phyloP scores from a whole-genome alignment of 345 rosid genomes.

The Gossypium stocksii region DNA sequence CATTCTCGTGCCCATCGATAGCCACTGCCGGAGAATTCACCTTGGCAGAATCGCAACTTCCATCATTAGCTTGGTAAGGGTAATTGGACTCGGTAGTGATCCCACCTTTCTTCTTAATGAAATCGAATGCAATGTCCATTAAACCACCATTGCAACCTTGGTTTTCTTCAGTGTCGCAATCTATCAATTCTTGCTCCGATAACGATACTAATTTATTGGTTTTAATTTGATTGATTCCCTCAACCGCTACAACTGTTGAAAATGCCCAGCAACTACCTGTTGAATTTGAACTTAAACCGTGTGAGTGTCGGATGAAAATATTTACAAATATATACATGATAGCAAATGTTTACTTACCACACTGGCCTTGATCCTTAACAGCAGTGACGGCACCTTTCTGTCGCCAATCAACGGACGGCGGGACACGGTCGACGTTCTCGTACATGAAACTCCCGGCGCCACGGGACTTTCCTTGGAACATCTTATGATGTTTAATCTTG shows the following conservation, averaged over 20 bases:
- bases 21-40: slow-evolving; percentile 42
- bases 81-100: slow-evolving; percentile 50
- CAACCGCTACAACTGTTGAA: slow-evolving; percentile 65
- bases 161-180: slow-evolving; percentile 61
- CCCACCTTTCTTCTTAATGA: slow-evolving; percentile 53
- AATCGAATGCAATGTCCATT: slow-evolving; percentile 70
- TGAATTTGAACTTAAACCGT: no score
- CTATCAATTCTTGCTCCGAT: slow-evolving; percentile 69
- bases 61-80: slow-evolving; percentile 48
- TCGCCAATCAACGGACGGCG: slow-evolving; percentile 70
- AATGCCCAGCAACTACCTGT: slow-evolving; percentile 91
- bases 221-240: slow-evolving; percentile 63
- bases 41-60: slow-evolving; percentile 39
- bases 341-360: slow-evolving; percentile 41
- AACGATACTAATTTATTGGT: slow-evolving; percentile 50
- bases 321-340: no score
- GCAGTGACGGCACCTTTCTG: slow-evolving; percentile 64
- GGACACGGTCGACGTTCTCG: slow-evolving; percentile 35
- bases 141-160: slow-evolving; percentile 74
- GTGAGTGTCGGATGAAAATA: no score
- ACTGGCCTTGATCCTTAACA: slow-evolving; percentile 83
- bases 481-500: slow-evolving; percentile 63
- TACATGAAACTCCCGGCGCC: slow-evolving; percentile 58
- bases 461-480: slow-evolving; percentile 37
- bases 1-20: slow-evolving; percentile 62